Conservation (phyloP, 495 filamentous ascomycete species). For the Talaromyces wortmannii region DNA sequence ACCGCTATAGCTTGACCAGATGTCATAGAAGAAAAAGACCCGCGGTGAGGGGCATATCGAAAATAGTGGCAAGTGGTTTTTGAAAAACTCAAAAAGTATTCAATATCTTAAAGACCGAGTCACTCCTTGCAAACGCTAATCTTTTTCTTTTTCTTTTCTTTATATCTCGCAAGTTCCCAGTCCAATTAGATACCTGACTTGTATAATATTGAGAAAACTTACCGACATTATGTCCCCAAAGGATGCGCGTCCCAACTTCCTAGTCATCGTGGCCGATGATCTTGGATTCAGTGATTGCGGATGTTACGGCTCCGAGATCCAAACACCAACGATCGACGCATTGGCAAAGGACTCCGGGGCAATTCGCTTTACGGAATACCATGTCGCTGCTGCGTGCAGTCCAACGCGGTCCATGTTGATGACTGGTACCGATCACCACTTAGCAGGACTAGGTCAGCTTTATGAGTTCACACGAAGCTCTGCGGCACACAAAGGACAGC, state of each 20-base stretch:
- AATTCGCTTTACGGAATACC: slow-evolving; percentile 18
- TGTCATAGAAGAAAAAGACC: no score
- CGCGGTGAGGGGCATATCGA: no score
- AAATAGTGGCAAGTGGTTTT: no score
- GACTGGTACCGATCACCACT: slow-evolving; percentile 46
- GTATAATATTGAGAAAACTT: no score
- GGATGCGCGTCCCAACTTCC: slow-evolving; percentile 16
- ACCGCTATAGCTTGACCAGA: no score
- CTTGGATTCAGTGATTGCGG: slow-evolving; percentile 23
- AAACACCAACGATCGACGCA: slow-evolving; percentile 20
- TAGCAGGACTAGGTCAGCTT: slow-evolving; percentile 11
- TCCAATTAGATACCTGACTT: no score
- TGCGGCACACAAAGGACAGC: slow-evolving; percentile 18
- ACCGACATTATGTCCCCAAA: no score
- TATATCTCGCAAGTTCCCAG: no score
- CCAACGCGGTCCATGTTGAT: slow-evolving; percentile 34
- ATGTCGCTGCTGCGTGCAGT: slow-evolving; percentile 24
- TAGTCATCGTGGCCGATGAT: slow-evolving; percentile 27
- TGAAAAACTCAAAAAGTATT: no score
- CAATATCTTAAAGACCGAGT: no score
- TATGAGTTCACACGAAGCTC: background rate
- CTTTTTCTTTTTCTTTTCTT: no score
- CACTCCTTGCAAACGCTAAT: no score
- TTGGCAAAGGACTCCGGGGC: slow-evolving; percentile 13
- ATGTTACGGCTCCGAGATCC: slow-evolving; percentile 21